phyloP scores from a whole-genome alignment of 805 yeast species.

The Candida yuanshanica region DNA sequence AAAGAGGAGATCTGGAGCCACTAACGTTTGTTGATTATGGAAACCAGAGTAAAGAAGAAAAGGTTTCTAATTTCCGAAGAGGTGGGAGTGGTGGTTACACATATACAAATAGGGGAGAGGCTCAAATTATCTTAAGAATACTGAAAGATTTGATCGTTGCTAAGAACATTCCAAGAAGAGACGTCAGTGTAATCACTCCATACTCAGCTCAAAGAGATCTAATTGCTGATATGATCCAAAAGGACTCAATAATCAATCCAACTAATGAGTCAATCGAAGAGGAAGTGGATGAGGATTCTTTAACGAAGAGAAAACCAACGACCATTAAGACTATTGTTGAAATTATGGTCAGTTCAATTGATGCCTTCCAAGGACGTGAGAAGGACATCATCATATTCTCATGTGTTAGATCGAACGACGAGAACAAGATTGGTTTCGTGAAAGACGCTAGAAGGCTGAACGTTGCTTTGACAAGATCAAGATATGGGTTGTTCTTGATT shows the following conservation, averaged over 20 bases:
- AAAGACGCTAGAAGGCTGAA: constrained; percentile 56
- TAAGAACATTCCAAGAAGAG: constrained; percentile 41
- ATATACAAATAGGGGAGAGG: constrained; percentile 52
- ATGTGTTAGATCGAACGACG: constrained; percentile 61
- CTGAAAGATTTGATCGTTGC: constrained; percentile 47
- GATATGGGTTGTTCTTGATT: constrained; percentile 7
- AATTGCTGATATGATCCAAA: constrained; percentile 43
- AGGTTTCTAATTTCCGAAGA: constrained; percentile 39
- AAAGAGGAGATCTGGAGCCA: constrained; percentile 45
- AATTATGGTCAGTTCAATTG: constrained; percentile 54
- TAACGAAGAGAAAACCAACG: constrained; percentile 11
- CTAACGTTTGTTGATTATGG: constrained; percentile 55
- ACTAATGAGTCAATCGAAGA: constrained; percentile 37
- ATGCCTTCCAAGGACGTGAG: constrained; percentile 86
- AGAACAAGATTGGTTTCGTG: constrained; percentile 52
- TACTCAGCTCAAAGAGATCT: constrained; percentile 70
- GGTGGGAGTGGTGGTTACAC: constrained; percentile 48
- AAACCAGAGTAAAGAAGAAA: constrained; percentile 41
- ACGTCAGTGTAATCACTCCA: constrained; percentile 70
- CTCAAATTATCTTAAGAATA: constrained; percentile 38
- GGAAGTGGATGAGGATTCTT: constrained; percentile 50
- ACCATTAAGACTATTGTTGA: constrained; percentile 33
- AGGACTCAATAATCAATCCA: constrained; percentile 54
- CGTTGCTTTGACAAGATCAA: constrained; percentile 43
- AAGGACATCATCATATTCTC: constrained; percentile 71